Base-by-base conservation (phyloP, 2,329 filamentous ascomycete species). In the Didymella keratinophila region DNA sequence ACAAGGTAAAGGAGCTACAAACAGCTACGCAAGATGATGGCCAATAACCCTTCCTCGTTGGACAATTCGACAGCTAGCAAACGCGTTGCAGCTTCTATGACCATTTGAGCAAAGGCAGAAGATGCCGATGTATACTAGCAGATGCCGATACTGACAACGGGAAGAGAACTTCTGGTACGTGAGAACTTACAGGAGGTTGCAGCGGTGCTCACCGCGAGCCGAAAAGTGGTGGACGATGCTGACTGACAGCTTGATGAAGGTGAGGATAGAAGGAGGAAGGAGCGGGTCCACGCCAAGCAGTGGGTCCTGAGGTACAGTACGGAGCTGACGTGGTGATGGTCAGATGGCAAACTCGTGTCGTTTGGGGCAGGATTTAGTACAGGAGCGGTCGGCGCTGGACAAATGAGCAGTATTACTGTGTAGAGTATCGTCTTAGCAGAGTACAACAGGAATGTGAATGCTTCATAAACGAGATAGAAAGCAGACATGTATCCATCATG, bases 381-480 rank as follows among this genome's bases (percentile, higher is more conserved):
- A 64, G 62, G 62, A 63, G 59, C 67, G 52, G 61, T 60, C 54
- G 58, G 60, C 64, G 60, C 52, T 51, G 39, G 57, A 53, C 43
- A 49, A 57, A 56, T 50, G 67, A 61, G 65, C 66, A 61, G 64
- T 66, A 73, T 73, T 73, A 73, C 69, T 74, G 64, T 66, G 48
- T 23, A 52, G 57, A 41, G 34, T 34, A 52, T 16, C 36, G 44
- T 64, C 61, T 71, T 71, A 71, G 66, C 66, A 60, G 53, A 57
- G 56, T 55, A 55, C 56, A 46, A 27, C 9, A 30, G 27, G 10
- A 39, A 9, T 23, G 14, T 12, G 16, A 47, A 27, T 14, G 2
- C 16, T 23, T 16, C 9, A 32, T 18, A n/a, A 14, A 30, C 10
- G 23, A 37, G 23, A 2, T 4, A 37, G 7, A 46, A 32, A 12